Base-by-base conservation (phyloP, 2,329 filamentous ascomycete genomes). In the Simplicillium aogashimaense region DNA sequence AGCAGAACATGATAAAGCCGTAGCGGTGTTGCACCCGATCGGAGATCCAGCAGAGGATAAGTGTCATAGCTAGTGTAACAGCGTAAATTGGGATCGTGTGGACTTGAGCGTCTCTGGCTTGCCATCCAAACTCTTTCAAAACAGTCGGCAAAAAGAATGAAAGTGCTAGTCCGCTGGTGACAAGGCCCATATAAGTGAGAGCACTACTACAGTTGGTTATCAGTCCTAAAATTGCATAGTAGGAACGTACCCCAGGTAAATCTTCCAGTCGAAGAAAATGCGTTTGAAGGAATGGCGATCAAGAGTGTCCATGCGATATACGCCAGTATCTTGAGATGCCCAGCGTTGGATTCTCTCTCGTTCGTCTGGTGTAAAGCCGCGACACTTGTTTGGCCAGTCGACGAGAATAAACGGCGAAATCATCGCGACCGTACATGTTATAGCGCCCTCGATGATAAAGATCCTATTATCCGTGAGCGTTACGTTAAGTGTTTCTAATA, bases 11-110 rank as follows among this genome's bases (percentile, higher is more conserved):
- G 29, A 70, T 69, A 57, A 78, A 79, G 10, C 59, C 58, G 44
- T 69, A 78, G 0, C 75, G 69, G 43, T 70, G 67, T 30, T 63
- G 66, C 3, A 69, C 52, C 1, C 62, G 55, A 47, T 79, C 74
- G 2, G 72, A 73, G 7, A 61, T 48, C 48, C 64, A 68, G 1
- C 73, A 60, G 4, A 50, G 51, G 18, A 49, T 35, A 11, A 62
- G 34, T 47, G 54, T 57, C 33, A 51, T 43, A 8, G 50, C 50
- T 4, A 51, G 50, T 2, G 61, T 54, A 13, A 60, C 51, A 25
- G 58, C 48, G 40, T 60, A 64, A 16, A 64, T 53, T 7, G 60
- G 61, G 29, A 64, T 59, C 12, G 56, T 59, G 16, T 51, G 57
- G 3, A 62, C 36, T 43, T 63, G 61, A 1, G 60, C 61, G 31